phyloP scores from a whole-genome alignment of 164 flowering plant genomes.

The Akebia trifoliata region DNA sequence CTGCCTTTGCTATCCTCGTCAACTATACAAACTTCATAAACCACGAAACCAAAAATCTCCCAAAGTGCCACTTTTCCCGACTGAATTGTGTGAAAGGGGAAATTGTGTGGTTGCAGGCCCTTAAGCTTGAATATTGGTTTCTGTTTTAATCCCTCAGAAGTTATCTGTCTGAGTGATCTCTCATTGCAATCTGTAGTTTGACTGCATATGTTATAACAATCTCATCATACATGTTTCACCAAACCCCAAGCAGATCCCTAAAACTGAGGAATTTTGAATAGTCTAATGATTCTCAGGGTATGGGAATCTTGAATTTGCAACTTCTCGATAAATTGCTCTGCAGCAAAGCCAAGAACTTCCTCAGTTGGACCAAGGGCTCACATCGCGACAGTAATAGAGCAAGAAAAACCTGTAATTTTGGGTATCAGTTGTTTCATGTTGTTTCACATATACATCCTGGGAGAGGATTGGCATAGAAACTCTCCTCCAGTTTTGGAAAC shows the following conservation, averaged over 20 bases:
- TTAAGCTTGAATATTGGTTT: not conserved
- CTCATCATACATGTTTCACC: not conserved
- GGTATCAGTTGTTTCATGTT: not conserved
- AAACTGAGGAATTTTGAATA: not conserved
- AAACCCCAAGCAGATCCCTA: not conserved
- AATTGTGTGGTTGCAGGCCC: not conserved
- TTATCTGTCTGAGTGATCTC: not conserved
- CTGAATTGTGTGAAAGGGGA: not conserved
- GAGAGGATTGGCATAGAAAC: slow-evolving; percentile 89
- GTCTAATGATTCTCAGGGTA: not conserved
- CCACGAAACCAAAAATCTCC: not conserved
- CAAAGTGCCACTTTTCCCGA: not conserved
- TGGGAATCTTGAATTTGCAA: not conserved
- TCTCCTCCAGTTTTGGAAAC: slow-evolving; percentile 93
- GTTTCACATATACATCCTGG: slow-evolving; percentile 94
- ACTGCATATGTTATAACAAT: slow-evolving; percentile 3
- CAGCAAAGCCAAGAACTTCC: not conserved
- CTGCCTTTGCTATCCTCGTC: not conserved
- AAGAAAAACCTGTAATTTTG: slow-evolving; percentile 1
- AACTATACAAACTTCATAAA: not conserved
- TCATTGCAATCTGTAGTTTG: not conserved
- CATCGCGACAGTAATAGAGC: too few species aligned
- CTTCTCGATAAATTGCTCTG: not conserved
- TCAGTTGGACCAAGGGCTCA: too few species aligned
- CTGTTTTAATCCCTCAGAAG: not conserved